These are phyloP conservation scores for Sporothrix inflata DNA, from an alignment of 2,329 filamentous ascomycete species.

Conservation along the genomic window DNA sequence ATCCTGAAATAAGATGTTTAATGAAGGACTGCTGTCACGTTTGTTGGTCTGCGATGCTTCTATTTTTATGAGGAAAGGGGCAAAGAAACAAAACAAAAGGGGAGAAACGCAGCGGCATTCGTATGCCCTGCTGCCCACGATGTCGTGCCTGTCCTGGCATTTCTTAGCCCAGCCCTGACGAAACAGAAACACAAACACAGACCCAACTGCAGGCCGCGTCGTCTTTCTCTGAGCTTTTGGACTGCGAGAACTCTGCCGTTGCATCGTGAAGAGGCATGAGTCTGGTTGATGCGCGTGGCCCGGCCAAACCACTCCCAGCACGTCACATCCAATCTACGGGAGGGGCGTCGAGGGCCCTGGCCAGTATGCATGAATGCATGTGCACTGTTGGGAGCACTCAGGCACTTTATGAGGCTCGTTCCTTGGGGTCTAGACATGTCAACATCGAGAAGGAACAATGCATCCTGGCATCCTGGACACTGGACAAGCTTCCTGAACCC, in stretches of 20 bases:
- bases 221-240: background rate
- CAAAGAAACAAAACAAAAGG: background rate
- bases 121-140: background rate
- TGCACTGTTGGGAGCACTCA: background rate
- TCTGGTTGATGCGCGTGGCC: background rate
- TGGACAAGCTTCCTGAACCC: background rate
- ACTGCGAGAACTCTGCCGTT: background rate
- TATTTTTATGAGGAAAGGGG: background rate
- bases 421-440: background rate
- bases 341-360: background rate
- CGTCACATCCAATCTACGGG: constrained; percentile 16
- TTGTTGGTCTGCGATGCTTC: background rate
- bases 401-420: background rate
- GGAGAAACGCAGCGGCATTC: background rate
- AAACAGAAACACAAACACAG: background rate
- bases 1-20: background rate
- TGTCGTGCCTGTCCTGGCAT: background rate
- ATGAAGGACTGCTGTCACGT: background rate
- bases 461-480: background rate
- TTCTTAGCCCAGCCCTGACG: background rate
- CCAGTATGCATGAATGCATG: background rate
- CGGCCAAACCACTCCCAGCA: background rate
- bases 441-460: background rate
- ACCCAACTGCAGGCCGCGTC: background rate
- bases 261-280: background rate